Evolutionary conservation across 164 flowering plant species (phyloP), one percentile per base, ranked within the genome.

Genomic region (Vitis rupestris): DNA sequence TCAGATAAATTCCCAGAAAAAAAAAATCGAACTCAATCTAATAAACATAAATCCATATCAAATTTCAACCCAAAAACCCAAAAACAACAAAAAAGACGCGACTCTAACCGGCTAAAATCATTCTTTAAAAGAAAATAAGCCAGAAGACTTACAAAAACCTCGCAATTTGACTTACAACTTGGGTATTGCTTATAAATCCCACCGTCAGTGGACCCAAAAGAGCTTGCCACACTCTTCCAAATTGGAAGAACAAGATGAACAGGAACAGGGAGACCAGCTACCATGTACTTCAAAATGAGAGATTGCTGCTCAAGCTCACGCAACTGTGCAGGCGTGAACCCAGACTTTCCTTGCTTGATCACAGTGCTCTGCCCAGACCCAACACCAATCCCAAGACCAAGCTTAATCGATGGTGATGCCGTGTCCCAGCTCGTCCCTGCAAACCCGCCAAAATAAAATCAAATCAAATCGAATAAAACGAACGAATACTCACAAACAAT

Each of bases 181-280:
- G 73, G 65, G 29, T 54, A 76, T 12, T 48, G 76, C 17, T 60
- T 51, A 23, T 59, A 27, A 13, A 76, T 51, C 29, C 52, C 52
- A 13, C 12, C 53, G 55, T n/a, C 23, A n/a, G 63, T 14, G n/a
- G 70, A 11, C 9, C 58, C 71, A 10, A 69, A 69, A 19, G 77
- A 68, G 27, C 52, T 50, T 17, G 75, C 70, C 59, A 63, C 76
- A 69, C 66, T 55, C 63, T 60, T 76, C 81, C 75, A 77, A 67
- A 76, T 56, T 16, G 80, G 77, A 61, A 67, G 29, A 15, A 77
- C 44, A 59, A 79, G 77, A 49, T 72, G 77, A 16, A 52, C 12
- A 66, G 84, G 84, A 44, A 78, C 70, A 53, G 68, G 69, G 8
- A 73, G 63, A 7, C 76, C 78, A 62, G 76, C 74, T 8, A 27